phyloP scores from a whole-genome alignment of 139 green algal species.

The Klebsormidium nitens region DNA sequence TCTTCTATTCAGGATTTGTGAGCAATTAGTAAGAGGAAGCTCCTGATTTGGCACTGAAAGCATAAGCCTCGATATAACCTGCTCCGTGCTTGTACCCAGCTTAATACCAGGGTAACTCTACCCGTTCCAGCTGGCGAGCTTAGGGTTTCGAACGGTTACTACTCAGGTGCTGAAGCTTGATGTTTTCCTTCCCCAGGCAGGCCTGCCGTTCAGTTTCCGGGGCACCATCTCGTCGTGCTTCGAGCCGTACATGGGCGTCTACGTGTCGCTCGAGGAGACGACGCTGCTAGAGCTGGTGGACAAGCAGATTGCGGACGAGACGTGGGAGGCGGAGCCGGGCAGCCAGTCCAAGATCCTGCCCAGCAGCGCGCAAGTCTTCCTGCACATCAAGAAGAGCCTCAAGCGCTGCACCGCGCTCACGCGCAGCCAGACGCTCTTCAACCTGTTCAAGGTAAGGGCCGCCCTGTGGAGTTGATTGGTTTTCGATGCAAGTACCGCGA shows the following conservation, averaged over 20 bases:
- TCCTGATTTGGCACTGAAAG: too few relatives aligned
- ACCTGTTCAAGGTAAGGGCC: slow-evolving; percentile 58
- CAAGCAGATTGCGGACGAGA: slow-evolving; percentile 66
- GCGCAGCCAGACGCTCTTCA: slow-evolving; percentile 64
- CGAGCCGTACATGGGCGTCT: slow-evolving; percentile 64
- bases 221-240: slow-evolving; percentile 71
- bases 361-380: slow-evolving; percentile 60
- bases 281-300: slow-evolving; percentile 66
- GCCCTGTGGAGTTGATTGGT: too few relatives aligned
- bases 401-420: slow-evolving; percentile 68
- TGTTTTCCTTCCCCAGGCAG: not conserved
- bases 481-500: too few relatives aligned
- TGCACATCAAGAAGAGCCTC: slow-evolving; percentile 74
- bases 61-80: too few relatives aligned
- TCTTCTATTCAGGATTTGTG: too few relatives aligned
- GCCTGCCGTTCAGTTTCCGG: slow-evolving; percentile 51
- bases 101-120: too few relatives aligned
- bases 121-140: too few relatives aligned
- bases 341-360: slow-evolving; percentile 43
- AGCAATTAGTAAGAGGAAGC: too few relatives aligned
- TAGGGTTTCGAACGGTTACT: too few relatives aligned
- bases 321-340: slow-evolving; percentile 53
- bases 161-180: too few relatives aligned
- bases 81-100: too few relatives aligned
- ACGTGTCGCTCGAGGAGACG: slow-evolving; percentile 69